Conservation (phyloP, 2,329 filamentous ascomycete genomes). For the Neurospora sp. region DNA sequence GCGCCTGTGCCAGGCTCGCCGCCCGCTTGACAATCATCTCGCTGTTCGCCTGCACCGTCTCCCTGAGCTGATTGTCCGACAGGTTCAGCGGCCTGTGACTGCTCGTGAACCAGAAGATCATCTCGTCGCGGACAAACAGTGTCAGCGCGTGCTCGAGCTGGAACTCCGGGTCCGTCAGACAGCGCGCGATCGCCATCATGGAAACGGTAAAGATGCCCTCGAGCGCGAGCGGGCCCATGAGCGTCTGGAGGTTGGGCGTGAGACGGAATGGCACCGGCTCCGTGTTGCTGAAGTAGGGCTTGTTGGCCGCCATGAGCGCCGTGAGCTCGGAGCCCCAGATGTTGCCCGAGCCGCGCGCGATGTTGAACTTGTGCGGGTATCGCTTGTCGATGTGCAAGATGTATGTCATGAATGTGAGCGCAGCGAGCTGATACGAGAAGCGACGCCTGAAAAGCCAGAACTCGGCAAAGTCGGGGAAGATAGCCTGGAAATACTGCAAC, state of each 20-base stretch:
- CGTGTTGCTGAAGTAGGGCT: constrained; percentile 87
- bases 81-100: constrained; percentile 53
- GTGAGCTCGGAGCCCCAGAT: constrained; percentile 96
- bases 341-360: constrained; percentile 77
- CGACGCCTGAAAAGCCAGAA: constrained; percentile 98
- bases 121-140: constrained; percentile 93
- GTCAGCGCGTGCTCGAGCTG: constrained; percentile 93
- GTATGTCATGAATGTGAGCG: constrained; percentile 97
- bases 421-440: constrained; percentile 90
- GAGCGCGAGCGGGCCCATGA: constrained; percentile 92
- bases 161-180: constrained; percentile 76
- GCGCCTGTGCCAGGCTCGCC: constrained; percentile 68
- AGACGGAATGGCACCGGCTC: constrained; percentile 96
- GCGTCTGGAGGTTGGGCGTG: constrained; percentile 87
- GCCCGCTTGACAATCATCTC: constrained; percentile 89
- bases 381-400: constrained; percentile 95
- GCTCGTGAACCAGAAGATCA: constrained; percentile 92
- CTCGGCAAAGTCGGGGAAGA: constrained; percentile 80
- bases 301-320: constrained; percentile 73
- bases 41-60: constrained; percentile 59
- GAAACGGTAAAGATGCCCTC: constrained; percentile 95
- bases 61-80: constrained; percentile 56
- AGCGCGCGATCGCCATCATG: constrained; percentile 92
- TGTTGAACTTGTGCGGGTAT: constrained; percentile 91
- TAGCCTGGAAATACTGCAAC: constrained; percentile 80